Conservation (phyloP, 257 asterid species). For the Gentiana dahurica region DNA sequence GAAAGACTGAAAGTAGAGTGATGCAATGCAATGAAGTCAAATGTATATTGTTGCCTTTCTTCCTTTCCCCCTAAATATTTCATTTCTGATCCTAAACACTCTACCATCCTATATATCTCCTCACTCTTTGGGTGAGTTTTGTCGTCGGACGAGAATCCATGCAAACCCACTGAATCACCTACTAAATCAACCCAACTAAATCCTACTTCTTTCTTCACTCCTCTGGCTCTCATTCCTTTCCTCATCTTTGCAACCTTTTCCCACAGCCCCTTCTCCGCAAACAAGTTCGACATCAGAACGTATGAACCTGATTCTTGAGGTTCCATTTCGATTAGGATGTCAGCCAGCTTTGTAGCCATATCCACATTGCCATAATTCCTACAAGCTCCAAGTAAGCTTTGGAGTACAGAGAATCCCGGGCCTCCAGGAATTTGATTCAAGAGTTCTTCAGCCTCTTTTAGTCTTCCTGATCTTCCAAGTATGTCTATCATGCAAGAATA, state of each 20-base stretch:
- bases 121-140: constrained; percentile 50
- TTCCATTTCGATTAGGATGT: constrained; percentile 52
- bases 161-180: constrained; percentile 36
- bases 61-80: constrained; percentile 33
- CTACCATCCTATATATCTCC: constrained; percentile 62
- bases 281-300: constrained; percentile 80
- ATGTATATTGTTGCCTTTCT: constrained; percentile 12
- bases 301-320: constrained; percentile 74
- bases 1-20: too few species aligned
- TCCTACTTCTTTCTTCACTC: constrained; percentile 71
- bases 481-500: constrained; percentile 77
- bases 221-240: constrained; percentile 61
- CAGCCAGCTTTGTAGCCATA: constrained; percentile 51
- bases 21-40: constrained; percentile 3
- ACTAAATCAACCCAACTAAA: constrained; percentile 84
- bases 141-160: constrained; percentile 83
- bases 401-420: constrained; percentile 68
- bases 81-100: constrained; percentile 63
- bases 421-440: constrained; percentile 62
- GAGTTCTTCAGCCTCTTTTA: constrained; percentile 67
- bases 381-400: constrained; percentile 80
- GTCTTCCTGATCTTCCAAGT: constrained; percentile 83
- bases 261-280: constrained; percentile 94
- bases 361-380: constrained; percentile 61
- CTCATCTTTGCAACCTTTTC: constrained; percentile 70